Base-by-base conservation (phyloP, 208 protist species). In the Trypanosoma platydactyli region DNA sequence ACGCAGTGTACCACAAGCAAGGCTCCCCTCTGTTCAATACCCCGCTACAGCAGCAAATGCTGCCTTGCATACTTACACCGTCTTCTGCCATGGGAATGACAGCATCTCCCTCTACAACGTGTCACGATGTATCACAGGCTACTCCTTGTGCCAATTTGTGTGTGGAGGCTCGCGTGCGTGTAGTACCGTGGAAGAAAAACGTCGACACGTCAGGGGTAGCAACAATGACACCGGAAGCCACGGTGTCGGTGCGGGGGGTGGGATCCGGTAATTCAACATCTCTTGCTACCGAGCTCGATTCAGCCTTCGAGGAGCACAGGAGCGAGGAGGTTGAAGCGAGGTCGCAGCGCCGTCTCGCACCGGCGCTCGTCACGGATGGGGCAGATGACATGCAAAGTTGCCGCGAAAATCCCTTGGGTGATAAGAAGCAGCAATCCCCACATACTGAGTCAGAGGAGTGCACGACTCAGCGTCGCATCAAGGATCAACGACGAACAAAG, bases 81-180 rank as follows among this genome's bases (percentile, higher is more conserved):
- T 57, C 63, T 52, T 75, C 69, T 53, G 53, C 51, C 13, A 75
- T 68, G 59, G 69, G 69, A 58, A 75, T 75, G 69, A 68, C 69
- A 12, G 44, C 41, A 1, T 64, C 69, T 25, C 67, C 67, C 15
- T 46, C 67, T 35, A 60, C 58, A 1, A 51, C 27, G 24, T 53
- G 35, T 53, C 24, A 57, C 24, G 22, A 35, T 54, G 7, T 66
- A 22, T 50, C 40, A 3, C 64, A 73, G 5, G 41, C 44, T 12
- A 61, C 53, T 46, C 53, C 50, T 35, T 11, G 29, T 15, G 25
- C 59, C 12, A 66, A 18, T 24, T 41, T 52, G 7, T 24, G 22
- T 18, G 15, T 48, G 40, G 61, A 67, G 48, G 49, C 15, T 27
- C 38, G 33, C 27, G 41, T 42, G 3, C 57, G 40, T 25, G 0